Base-by-base conservation (phyloP, 2,329 filamentous ascomycete species). In the Trichoderma sp. region DNA sequence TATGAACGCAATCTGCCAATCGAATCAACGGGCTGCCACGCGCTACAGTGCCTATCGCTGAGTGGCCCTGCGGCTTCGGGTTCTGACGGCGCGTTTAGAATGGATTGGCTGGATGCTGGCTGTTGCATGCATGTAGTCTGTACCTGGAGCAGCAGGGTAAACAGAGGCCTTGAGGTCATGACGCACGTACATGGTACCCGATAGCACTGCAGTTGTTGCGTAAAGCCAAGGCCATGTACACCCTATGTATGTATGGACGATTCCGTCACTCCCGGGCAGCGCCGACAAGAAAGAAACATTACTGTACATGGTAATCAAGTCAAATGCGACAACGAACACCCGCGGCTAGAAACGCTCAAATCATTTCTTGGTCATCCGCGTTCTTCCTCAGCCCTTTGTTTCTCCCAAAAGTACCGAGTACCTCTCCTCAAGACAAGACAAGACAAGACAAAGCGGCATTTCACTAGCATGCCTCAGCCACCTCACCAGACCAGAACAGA, bases 31-130 rank as follows among this genome's bases (percentile, higher is more conserved):
- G 62, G 34, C 56, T 68, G 72, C 72, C 72, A 73, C 72, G 72
- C 72, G 72, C 39, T 67, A 68, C 72, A 53, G 57, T 63, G 68
- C 26, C 68, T 51, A 67, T 73, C 69, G 68, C 72, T 73, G 61
- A 73, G 53, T 73, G 72, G 72, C 61, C 61, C 56, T 64, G 32
- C 68, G 60, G 43, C 39, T 56, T 58, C 57, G 58, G 68, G 68
- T 56, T 47, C 53, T 69, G 28, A 34, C 66, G 66, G 66, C 66
- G 66, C 66, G 57, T 61, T 39, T 64, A 39, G 43, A 56, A 53
- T 36, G 34, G 34, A 30, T 58, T 30, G 36, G 18, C 36, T 18
- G 56, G 56, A 15, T 63, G 43, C 53, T 53, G 57, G 65, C 53
- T 56, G 56, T 53, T 43, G 15, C 18, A n/a, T 43, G 43, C 43